Base-by-base conservation (phyloP, 257 asterid genomes). In the Plantago ovata region DNA sequence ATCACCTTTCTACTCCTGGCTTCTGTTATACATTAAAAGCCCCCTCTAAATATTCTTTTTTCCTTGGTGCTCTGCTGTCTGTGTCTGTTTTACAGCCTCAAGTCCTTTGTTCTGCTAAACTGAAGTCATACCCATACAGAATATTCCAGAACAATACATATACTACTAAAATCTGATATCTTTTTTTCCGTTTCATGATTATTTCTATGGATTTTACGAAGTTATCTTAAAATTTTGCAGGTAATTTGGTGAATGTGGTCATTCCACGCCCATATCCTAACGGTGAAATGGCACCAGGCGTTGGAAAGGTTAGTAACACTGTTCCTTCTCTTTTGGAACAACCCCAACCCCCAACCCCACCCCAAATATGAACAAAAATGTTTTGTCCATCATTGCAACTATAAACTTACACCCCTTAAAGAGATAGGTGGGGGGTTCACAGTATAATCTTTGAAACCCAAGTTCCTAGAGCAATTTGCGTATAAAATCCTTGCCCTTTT, bases 201-300 rank as follows among this genome's bases (percentile, higher is more conserved):
- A 47, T 15, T 36, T 21, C 11, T 15, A 24, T 23, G 45, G 38
- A 44, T 38, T 52, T 56, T 14, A 48, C 46, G 45, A 32, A n/a
- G 10, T 49, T 42, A 22, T 10, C 16, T 43, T 50, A 42, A 36
- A 42, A 13, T 61, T 67, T 57, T 79, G 76, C 83, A 92, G 96
- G 98, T 66, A 54, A 76, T 53, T 69, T 92, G 83, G 88, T 82
- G 73, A 85, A 85, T 47, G 69, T 88, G 69, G 70, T 74, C 43
- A 92, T 92, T 46, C 98, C 98, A 1, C 95, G 98, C 19, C 98
- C 95, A 42, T 68, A 62, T 53, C 84, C 95, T 21, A 68, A 57
- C 48, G 95, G 79, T 21, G 95, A 84, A 69, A 68, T 64, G 61
- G 54, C 72, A 15, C 95, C 98, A 10, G 98, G 98, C 59, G 84